Evolutionary conservation across 192 early-diverging fungal species (phyloP).

Genomic region (Linnemannia hyalina): DNA sequence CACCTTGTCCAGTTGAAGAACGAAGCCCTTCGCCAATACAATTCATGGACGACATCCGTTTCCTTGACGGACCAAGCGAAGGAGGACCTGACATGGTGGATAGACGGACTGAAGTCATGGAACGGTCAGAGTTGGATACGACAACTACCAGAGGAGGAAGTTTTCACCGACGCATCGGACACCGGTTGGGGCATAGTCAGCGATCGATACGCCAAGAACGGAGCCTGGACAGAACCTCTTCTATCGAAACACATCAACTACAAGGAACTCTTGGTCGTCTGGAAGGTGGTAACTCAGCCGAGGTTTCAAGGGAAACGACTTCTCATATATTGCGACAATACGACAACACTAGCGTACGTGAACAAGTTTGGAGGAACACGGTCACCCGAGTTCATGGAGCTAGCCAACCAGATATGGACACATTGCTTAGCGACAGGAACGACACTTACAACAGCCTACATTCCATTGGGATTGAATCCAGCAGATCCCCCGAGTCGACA

Average conservation of each 20-base stretch:
- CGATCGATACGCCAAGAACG: neutral
- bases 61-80: neutral
- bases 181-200: slow-evolving; percentile 37
- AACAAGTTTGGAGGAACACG: slow-evolving; percentile 47
- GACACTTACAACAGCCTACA: slow-evolving; percentile 20
- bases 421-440: slow-evolving; percentile 39
- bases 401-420: slow-evolving; percentile 28
- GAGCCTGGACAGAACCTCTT: slow-evolving; percentile 12
- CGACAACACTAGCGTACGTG: slow-evolving; percentile 42
- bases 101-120: slow-evolving; percentile 17
- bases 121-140: slow-evolving; percentile 39
- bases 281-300: neutral
- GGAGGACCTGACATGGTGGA: slow-evolving; percentile 35
- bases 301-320: slow-evolving; percentile 13
- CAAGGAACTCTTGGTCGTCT: slow-evolving; percentile 24
- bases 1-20: slow-evolving; percentile 44
- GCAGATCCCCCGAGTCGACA: slow-evolving; percentile 37
- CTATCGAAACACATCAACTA: slow-evolving; percentile 21
- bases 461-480: slow-evolving; percentile 36
- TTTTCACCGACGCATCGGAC: slow-evolving; percentile 48
- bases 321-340: slow-evolving; percentile 43
- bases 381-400: slow-evolving; percentile 26
- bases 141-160: slow-evolving; percentile 14
- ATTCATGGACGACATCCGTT: slow-evolving; percentile 19
- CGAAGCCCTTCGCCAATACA: neutral